Conservation (phyloP, 1,139 yeast genomes). For the Suhomyces ambrosiae region DNA sequence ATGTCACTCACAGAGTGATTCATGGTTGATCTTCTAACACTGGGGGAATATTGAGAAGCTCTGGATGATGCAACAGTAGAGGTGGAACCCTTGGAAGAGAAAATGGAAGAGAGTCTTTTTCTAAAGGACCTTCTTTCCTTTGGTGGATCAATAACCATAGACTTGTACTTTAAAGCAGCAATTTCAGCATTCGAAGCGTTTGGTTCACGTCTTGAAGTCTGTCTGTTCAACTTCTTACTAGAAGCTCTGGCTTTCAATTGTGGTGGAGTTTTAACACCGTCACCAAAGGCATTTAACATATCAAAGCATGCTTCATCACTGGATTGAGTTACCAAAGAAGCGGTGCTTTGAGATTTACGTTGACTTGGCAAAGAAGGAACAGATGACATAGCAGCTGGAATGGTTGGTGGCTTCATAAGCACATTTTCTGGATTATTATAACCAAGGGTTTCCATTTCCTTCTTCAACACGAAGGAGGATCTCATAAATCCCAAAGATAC, state of each 20-base stretch:
- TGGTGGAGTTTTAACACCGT: constrained; percentile 9
- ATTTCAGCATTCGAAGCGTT: constrained; percentile 14
- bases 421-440: constrained; percentile 37
- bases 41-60: constrained; percentile 11
- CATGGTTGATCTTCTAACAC: constrained; percentile 6
- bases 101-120: constrained; percentile 31
- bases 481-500: constrained; percentile 32
- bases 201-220: constrained; percentile 2
- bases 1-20: constrained; percentile 23
- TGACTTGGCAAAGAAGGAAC: constrained; percentile 7
- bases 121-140: constrained; percentile 29
- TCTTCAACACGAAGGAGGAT: constrained; percentile 31
- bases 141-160: constrained; percentile 18
- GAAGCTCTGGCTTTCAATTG: constrained; percentile 3
- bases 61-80: constrained; percentile 7
- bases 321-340: constrained; percentile 5
- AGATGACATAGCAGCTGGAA: constrained; percentile 27
- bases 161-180: constrained; percentile 20
- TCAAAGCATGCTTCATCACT: constrained; percentile 23
- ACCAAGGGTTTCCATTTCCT: constrained; percentile 30
- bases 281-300: constrained; percentile 22
- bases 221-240: constrained; percentile 5
- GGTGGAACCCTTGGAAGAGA: constrained; percentile 20
- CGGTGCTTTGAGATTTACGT: constrained; percentile 5
- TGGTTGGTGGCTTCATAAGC: constrained; percentile 30